phyloP scores from a whole-genome alignment of 2,329 filamentous ascomycete species.

The Colletotrichum sp. region DNA sequence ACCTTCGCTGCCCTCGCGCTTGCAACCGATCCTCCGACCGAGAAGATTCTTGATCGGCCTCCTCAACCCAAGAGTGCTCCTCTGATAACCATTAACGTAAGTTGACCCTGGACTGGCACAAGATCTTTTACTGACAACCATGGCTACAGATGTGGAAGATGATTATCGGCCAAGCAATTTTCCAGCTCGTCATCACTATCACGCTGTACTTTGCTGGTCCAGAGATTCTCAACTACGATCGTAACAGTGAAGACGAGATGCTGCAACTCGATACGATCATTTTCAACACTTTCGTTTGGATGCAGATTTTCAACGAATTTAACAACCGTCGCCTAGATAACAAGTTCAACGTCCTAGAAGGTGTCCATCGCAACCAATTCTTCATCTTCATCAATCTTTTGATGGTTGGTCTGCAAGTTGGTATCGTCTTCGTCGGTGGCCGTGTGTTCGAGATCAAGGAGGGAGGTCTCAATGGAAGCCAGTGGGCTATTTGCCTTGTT shows the following conservation, averaged over 20 bases:
- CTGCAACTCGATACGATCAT: slow-evolving; percentile 62
- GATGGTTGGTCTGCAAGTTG: slow-evolving; percentile 62
- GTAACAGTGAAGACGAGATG: slow-evolving; percentile 41
- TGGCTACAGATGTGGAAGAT: slow-evolving; percentile 64
- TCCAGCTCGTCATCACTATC: slow-evolving; percentile 63
- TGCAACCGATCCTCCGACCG: slow-evolving; percentile 66
- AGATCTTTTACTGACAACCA: neutral
- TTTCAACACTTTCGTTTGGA: slow-evolving; percentile 76
- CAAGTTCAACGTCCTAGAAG: slow-evolving; percentile 66
- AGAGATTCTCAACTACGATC: slow-evolving; percentile 57
- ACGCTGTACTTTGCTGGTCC: slow-evolving; percentile 66
- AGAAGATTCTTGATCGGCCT: slow-evolving; percentile 59
- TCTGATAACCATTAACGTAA: slow-evolving; percentile 67
- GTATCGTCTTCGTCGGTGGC: slow-evolving; percentile 64
- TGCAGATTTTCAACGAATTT: slow-evolving; percentile 75
- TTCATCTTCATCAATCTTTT: slow-evolving; percentile 62
- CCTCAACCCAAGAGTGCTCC: slow-evolving; percentile 69
- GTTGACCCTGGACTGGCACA: slow-evolving; percentile 28
- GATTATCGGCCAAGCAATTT: slow-evolving; percentile 66
- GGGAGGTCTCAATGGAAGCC: slow-evolving; percentile 45
- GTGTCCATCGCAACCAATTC: slow-evolving; percentile 60
- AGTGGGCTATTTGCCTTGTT: slow-evolving; percentile 62
- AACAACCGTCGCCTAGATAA: slow-evolving; percentile 70
- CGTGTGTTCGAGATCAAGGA: slow-evolving; percentile 54
- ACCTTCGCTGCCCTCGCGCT: slow-evolving; percentile 70